phyloP scores from a whole-genome alignment of 2,329 filamentous ascomycete genomes.

The Pseudogymnoascus pannorum region DNA sequence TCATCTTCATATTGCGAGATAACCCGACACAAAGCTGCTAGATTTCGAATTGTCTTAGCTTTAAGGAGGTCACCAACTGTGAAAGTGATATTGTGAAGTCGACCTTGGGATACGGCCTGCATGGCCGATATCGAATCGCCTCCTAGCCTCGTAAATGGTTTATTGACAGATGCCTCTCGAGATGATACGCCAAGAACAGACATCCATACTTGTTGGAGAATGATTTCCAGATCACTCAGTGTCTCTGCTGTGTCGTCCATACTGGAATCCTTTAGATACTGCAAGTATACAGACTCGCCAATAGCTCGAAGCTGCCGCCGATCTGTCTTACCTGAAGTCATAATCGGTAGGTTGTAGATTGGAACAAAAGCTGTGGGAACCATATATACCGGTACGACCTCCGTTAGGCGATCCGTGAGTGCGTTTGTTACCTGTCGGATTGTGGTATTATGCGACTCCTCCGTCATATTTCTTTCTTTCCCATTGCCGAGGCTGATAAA shows the following conservation, averaged over 20 bases:
- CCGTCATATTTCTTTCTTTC: background rate
- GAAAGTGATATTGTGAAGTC: slow-evolving; percentile 13
- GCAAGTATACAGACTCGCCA: background rate
- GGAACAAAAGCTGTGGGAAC: slow-evolving; percentile 13
- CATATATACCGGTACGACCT: slow-evolving; percentile 17
- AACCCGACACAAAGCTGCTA: background rate
- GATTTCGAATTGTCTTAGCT: slow-evolving; percentile 14
- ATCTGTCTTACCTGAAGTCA: slow-evolving; percentile 16
- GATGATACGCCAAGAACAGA: background rate
- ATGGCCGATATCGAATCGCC: slow-evolving; percentile 21
- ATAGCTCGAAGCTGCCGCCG: background rate
- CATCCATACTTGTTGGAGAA: background rate
- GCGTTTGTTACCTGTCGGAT: background rate
- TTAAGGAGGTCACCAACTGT: slow-evolving; percentile 19
- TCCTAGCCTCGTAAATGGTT: slow-evolving; percentile 14
- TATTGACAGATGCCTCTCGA: background rate
- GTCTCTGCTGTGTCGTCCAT: slow-evolving; percentile 15
- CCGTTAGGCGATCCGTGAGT: slow-evolving; percentile 1
- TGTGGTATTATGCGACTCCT: slow-evolving; percentile 8
- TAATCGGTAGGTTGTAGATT: slow-evolving; percentile 12
- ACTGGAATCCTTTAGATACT: background rate
- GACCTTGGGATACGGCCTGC: slow-evolving; percentile 15
- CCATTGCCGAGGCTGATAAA: background rate
- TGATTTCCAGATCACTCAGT: background rate
- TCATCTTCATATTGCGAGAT: background rate